Evolutionary conservation across 768 basidiomycete species (phyloP), one percentile per base, ranked within the genome.

Genomic region (Lactifluus hygrophoroides): DNA sequence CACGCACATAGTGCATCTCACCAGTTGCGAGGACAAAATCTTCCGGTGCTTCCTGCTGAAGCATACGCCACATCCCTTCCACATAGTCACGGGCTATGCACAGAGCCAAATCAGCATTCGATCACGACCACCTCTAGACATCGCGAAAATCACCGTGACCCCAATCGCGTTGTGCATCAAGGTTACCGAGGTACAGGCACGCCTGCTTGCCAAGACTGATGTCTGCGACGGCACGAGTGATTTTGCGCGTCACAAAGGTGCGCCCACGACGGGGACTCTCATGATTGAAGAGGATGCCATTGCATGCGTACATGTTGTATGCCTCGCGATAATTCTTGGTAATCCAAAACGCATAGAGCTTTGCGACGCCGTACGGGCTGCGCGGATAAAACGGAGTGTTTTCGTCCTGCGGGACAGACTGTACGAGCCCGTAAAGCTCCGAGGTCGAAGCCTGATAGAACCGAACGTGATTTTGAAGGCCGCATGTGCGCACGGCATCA

Each of bases 391-490:
- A 98, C 0, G 94, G 94, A 0, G 94, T 98, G 2, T 86, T 90
- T 77, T 98, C 94, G 72, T 82, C 87, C 73, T 98, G 94, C 1
- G 94, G 94, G 7, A 90, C 91, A 74, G 94, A 90, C 63, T 91
- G 86, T 66, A 97, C 95, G 75, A 95, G 94, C 58, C 94, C 94
- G 72, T 98, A 97, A 14, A 97, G 80, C 74, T 98, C 94, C 5
- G 94, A 96, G 11, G 94, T 98, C 5, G 93, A 95, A 0, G 94
- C 94, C 72, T 95, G 94, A 76, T 97, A 98, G 80, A 98, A 98
- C 47, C 90, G 85, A 66, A 91, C 81, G 74, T 94, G 88, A 66
- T 88, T 85, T 70, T 94, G 90, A 59, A 98, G 82, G 4, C 94
- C 94, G 71, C 92, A 94, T 8, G 95, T 98, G 42, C 94, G 85